Base-by-base conservation (phyloP, 495 filamentous ascomycete genomes). In the Lophiotrema nucula region DNA sequence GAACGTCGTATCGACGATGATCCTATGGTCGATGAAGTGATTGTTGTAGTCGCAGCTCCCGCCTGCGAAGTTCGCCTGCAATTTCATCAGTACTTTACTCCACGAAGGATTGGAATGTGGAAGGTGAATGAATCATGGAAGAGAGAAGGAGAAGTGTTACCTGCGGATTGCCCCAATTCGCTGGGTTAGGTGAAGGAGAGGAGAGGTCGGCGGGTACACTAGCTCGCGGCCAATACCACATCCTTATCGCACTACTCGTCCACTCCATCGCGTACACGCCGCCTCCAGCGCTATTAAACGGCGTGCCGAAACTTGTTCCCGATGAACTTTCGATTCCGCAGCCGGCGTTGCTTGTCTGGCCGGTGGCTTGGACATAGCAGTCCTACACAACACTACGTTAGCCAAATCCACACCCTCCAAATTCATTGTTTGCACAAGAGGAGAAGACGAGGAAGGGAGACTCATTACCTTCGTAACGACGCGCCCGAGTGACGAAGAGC, bases 201-300 rank as follows among this genome's bases (percentile, higher is more conserved):
- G 67, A 62, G 51, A 87, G 76, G 64, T 86, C 83, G 19, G 62
- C 50, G 0, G 83, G 84, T 33, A 82, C 66, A 15, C 60, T 67
- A 16, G 56, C 59, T 16, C 78, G 69, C 2, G 68, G 57, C 56
- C 83, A 88, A 67, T 79, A 77, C 80, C 81, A 88, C 41, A 86
- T 68, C 13, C 75, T 76, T 60, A 89, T 88, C 19, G 27, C 77
- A 77, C 31, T 76, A 68, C 24, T 61, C 42, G 18, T 82, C 81
- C 83, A 85, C 70, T 89, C 84, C 60, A 79, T 80, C 12, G 78
- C 86, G 60, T 80, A 81, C 47, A 85, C 70, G 38, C 83, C 86
- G 44, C 86, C 85, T 2, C 76, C 75, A 33, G 42, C 60, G 21
- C 61, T 56, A 67, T 88, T 88, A 71, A 82, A 87, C 0, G 67